phyloP scores from a whole-genome alignment of 805 yeast species.

The Candida parachauliodes region DNA sequence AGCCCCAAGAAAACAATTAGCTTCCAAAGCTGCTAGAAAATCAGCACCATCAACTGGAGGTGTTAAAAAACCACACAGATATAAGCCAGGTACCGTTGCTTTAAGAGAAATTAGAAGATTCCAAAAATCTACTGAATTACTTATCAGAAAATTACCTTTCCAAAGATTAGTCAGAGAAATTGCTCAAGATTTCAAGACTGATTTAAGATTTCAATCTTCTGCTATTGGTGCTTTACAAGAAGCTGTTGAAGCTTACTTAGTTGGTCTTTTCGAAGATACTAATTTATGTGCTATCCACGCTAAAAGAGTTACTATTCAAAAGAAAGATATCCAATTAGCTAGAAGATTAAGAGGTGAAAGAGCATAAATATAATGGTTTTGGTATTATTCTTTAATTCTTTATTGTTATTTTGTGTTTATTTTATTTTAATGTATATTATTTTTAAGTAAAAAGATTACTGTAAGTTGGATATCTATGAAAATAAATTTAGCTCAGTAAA shows the following conservation, averaged over 20 bases:
- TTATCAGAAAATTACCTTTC: constrained; percentile 49
- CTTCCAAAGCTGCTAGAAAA: constrained; percentile 50
- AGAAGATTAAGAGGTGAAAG: constrained; percentile 52
- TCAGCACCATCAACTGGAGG: constrained; percentile 50
- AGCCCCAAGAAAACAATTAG: constrained; percentile 50
- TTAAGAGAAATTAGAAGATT: constrained; percentile 51
- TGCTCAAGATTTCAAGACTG: constrained; percentile 48
- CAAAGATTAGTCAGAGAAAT: constrained; percentile 50
- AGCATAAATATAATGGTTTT: constrained; percentile 23
- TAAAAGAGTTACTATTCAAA: constrained; percentile 49
- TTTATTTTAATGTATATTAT: constrained; percentile 7
- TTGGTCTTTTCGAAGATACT: constrained; percentile 47
- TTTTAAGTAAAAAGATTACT: too few relatives aligned
- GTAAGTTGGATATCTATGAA: too few relatives aligned
- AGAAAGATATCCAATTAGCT: constrained; percentile 50
- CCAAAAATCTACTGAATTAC: constrained; percentile 46
- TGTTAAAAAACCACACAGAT: constrained; percentile 51
- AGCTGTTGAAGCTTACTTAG: constrained; percentile 49
- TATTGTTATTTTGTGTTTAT: constrained; percentile 7
- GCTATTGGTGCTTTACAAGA: constrained; percentile 51
- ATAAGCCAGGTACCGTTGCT: constrained; percentile 52
- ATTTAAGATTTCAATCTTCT: constrained; percentile 47
- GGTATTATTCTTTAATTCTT: constrained; percentile 9
- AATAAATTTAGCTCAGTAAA: too few relatives aligned
- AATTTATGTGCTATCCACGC: constrained; percentile 51